Evolutionary conservation across 768 basidiomycete species (phyloP).

Genomic region (Boletellus ananas): DNA sequence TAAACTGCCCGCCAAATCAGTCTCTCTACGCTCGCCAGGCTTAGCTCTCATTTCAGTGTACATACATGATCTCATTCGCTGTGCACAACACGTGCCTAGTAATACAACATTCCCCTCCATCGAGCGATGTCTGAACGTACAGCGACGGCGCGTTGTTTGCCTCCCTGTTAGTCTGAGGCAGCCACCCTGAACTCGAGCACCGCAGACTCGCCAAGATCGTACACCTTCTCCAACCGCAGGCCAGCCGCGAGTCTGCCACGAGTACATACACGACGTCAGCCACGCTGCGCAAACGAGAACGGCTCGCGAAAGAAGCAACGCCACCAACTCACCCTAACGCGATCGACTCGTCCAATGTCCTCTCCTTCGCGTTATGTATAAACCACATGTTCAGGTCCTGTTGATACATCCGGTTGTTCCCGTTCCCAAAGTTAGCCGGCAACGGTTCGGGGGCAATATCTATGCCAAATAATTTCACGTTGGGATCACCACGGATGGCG

Average conservation of each 20-base stretch:
- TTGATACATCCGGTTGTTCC: constrained; percentile 37
- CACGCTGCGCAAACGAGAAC: background rate
- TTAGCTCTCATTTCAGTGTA: too few species aligned
- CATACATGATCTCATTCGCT: too few species aligned
- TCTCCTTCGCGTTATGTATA: constrained; percentile 40
- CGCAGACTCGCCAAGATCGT: constrained; percentile 26
- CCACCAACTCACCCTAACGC: constrained; percentile 26
- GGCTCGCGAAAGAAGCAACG: background rate
- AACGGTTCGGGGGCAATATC: constrained; percentile 36
- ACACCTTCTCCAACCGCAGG: constrained; percentile 22
- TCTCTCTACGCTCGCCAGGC: too few species aligned
- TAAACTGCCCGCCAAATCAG: too few species aligned
- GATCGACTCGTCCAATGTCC: constrained; percentile 39
- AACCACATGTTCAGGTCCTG: constrained; percentile 47
- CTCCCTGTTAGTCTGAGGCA: constrained; percentile 1
- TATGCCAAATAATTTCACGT: constrained; percentile 8
- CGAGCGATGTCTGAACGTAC: too few species aligned
- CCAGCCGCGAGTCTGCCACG: constrained; percentile 15
- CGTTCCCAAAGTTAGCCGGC: constrained; percentile 42
- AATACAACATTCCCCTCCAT: too few species aligned
- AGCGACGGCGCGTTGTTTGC: too few species aligned
- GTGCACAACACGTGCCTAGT: too few species aligned
- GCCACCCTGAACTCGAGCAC: constrained; percentile 24
- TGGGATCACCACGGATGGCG: constrained; percentile 6
- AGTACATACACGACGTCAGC: background rate